These are phyloP conservation scores for Aspergillus sclerotioniger DNA, from an alignment of 495 filamentous ascomycete genomes.

Conservation along the genomic window DNA sequence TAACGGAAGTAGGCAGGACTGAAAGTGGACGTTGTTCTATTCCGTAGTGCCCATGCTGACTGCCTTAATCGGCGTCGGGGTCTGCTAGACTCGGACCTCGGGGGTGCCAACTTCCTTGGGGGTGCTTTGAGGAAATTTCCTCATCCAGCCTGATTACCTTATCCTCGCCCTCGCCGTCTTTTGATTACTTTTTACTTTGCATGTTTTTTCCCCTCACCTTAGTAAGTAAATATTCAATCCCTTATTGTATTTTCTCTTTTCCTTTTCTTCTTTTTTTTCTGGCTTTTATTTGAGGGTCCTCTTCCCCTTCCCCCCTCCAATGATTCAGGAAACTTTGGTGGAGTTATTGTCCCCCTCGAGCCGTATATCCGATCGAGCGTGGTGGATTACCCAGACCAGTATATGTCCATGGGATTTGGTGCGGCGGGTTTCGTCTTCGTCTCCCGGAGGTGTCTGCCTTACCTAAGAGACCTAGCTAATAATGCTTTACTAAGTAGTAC, in stretches of 20 bases:
- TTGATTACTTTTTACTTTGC: conserved; percentile 1
- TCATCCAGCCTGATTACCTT: conserved; percentile 11
- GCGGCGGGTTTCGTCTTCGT: neutral
- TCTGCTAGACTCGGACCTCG: conserved; percentile 23
- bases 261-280: conserved; percentile 3
- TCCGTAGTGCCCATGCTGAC: neutral
- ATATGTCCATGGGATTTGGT: neutral
- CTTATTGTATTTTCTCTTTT: neutral
- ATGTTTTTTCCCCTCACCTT: neutral
- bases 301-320: neutral
- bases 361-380: conserved; percentile 21
- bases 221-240: conserved; percentile 3
- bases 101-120: conserved; percentile 16
- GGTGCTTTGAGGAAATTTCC: conserved; percentile 13
- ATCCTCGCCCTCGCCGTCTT: conserved; percentile 5
- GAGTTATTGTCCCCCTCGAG: conserved; percentile 7
- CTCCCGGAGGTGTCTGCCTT: neutral
- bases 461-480: neutral
- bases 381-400: too few relatives aligned
- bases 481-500: neutral
- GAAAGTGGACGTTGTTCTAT: neutral
- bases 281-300: neutral
- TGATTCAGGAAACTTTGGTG: conserved; percentile 8
- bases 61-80: conserved; percentile 7
- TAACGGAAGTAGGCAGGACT: conserved; percentile 16